phyloP scores from a whole-genome alignment of 2,329 filamentous ascomycete species.

The Bimuria novae-zelandiae region DNA sequence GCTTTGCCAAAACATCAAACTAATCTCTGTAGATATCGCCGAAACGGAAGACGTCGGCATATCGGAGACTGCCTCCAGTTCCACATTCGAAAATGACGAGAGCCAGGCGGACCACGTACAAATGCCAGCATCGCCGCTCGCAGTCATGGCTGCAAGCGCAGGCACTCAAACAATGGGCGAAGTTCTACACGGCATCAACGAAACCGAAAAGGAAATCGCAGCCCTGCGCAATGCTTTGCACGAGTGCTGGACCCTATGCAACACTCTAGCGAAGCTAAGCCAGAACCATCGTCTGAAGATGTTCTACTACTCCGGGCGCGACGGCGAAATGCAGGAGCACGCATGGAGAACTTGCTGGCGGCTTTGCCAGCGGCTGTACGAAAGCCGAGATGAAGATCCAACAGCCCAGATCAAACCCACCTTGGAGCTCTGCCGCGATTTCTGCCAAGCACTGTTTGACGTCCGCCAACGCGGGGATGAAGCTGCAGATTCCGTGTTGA shows the following conservation, averaged over 20 bases:
- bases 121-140: conserved; percentile 19
- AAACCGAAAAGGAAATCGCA: conserved; percentile 65
- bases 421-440: conserved; percentile 85
- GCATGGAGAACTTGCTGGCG: conserved; percentile 96
- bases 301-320: conserved; percentile 71
- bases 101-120: conserved; percentile 40
- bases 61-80: conserved; percentile 35
- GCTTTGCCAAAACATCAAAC: conserved; percentile 9
- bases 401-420: conserved; percentile 73
- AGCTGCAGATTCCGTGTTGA: conserved; percentile 78
- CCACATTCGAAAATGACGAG: conserved; percentile 41
- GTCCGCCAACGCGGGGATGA: conserved; percentile 79
- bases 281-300: conserved; percentile 80
- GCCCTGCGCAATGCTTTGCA: conserved; percentile 77
- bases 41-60: conserved; percentile 48
- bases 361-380: conserved; percentile 86
- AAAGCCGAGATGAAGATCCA: conserved; percentile 73
- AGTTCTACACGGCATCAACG: conserved; percentile 61
- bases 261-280: conserved; percentile 83
- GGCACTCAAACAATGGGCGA: conserved; percentile 51
- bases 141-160: conserved; percentile 21
- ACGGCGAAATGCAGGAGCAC: conserved; percentile 78
- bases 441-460: conserved; percentile 90
- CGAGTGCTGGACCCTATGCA: conserved; percentile 94
- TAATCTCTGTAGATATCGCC: conserved; percentile 49